Evolutionary conservation across 352 stramenopile genomes (phyloP).

Genomic region (Pythium utonaiense): DNA sequence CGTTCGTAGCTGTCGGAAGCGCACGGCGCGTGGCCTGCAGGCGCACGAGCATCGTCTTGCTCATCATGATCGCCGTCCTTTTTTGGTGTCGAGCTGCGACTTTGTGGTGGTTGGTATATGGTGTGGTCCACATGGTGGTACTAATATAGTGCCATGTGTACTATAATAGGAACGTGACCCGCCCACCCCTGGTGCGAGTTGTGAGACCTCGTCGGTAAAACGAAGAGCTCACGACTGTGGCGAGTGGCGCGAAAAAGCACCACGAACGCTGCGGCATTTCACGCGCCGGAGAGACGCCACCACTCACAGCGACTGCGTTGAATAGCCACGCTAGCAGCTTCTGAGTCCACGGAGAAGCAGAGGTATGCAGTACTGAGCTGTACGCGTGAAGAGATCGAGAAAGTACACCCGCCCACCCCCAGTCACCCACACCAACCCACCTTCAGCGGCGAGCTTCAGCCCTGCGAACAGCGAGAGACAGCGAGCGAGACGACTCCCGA

Average conservation of each 20-base stretch:
- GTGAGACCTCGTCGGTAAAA: background rate
- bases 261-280: background rate
- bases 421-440: no score
- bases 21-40: background rate
- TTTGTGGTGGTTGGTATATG: background rate
- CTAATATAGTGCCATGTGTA: background rate
- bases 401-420: background rate
- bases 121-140: background rate
- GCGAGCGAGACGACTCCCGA: no score
- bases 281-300: background rate
- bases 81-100: background rate
- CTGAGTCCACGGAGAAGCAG: background rate
- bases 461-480: background rate
- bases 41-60: background rate
- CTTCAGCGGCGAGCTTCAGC: background rate
- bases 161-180: background rate
- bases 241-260: background rate
- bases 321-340: background rate
- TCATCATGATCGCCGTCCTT: background rate
- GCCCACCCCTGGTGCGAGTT: no score
- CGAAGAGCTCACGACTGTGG: background rate
- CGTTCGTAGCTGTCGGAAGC: background rate
- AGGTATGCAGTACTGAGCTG: conserved; percentile 1
- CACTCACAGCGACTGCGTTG: background rate
- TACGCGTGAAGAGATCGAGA: background rate